Evolutionary conservation across 139 green algal genomes (phyloP).

Genomic region (Eudorina sp.): DNA sequence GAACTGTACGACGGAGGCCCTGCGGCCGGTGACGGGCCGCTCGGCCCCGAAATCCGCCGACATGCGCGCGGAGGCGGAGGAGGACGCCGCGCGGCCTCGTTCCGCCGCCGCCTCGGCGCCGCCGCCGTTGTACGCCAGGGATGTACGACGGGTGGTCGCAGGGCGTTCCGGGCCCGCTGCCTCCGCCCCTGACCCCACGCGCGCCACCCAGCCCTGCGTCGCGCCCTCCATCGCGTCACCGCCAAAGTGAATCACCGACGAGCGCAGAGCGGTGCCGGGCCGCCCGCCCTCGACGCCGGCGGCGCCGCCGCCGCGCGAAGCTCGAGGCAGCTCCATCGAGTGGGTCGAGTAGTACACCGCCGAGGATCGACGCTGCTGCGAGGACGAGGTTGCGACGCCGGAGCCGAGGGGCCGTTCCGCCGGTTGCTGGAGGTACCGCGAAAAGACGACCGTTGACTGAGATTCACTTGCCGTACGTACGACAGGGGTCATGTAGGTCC

Average conservation of each 20-base stretch:
- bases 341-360: background rate
- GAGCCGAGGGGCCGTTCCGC: background rate
- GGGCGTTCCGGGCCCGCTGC: too few species aligned
- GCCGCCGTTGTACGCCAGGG: background rate
- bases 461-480: background rate
- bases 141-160: too few species aligned
- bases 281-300: background rate
- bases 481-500: background rate
- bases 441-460: background rate
- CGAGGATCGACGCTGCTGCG: background rate
- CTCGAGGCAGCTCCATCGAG: background rate
- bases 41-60: too few species aligned
- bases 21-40: background rate
- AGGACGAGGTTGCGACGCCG: background rate
- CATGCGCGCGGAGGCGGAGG: too few species aligned
- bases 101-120: background rate
- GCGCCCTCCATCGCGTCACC: background rate
- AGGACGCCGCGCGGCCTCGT: too few species aligned
- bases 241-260: background rate
- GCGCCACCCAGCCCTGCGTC: background rate
- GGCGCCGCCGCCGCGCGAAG: background rate
- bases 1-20: background rate
- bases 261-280: background rate
- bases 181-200: too few species aligned
- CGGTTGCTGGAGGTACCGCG: too few species aligned